A percentile compares a stretch with the other conserved stretches of the same genome.
These are phyloP conservation scores for Globisporangium nodosum DNA, from an alignment of 352 stramenopile species.

Conservation along the genomic window DNA sequence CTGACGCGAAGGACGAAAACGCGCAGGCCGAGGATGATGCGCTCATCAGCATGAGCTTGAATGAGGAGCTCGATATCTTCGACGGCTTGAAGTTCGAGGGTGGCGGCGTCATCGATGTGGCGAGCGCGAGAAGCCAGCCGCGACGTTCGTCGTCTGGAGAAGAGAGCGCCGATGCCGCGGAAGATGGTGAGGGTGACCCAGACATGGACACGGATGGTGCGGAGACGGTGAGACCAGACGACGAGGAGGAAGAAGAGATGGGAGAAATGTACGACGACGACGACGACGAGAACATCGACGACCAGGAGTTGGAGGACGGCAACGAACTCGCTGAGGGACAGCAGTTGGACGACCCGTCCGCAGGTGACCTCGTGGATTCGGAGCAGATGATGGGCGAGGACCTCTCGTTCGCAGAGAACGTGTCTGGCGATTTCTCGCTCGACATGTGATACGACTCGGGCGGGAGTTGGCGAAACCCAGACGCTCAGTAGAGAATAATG, in stretches of 20 bases:
- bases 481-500: neutral
- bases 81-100: constrained; percentile 85
- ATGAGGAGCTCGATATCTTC: constrained; percentile 79
- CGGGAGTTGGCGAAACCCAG: neutral
- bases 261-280: constrained; percentile 55
- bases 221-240: constrained; percentile 30
- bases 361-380: neutral
- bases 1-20: constrained; percentile 6
- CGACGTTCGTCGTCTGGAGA: constrained; percentile 12
- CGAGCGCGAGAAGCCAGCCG: constrained; percentile 16
- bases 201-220: constrained; percentile 29
- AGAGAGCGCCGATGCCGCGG: constrained; percentile 13
- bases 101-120: constrained; percentile 77
- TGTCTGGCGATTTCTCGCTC: constrained; percentile 17
- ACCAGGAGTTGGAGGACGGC: constrained; percentile 8
- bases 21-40: constrained; percentile 36
- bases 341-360: neutral
- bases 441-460: constrained; percentile 5
- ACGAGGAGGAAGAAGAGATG: constrained; percentile 36
- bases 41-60: constrained; percentile 69
- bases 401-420: constrained; percentile 7
- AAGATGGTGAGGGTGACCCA: constrained; percentile 15
- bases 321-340: constrained; percentile 2
- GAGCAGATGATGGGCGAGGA: neutral
- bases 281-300: constrained; percentile 33